phyloP scores from a whole-genome alignment of 1,284 basidiomycete species.

The Heterobasidion annosum region DNA sequence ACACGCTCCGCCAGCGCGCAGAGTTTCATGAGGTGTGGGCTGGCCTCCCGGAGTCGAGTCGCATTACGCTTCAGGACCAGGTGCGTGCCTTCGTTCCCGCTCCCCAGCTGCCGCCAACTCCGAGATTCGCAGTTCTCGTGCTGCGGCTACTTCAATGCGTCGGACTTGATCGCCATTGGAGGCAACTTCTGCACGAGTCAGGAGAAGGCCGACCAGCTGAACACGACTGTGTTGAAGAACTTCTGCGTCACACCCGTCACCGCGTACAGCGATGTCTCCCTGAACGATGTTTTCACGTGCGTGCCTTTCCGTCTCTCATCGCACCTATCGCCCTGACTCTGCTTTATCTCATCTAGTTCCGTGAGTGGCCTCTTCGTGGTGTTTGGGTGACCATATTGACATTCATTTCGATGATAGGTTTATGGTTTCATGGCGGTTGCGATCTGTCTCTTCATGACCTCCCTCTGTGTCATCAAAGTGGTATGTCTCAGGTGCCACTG shows the following conservation, averaged over 20 bases:
- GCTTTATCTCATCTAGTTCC: not conserved
- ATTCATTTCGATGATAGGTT: constrained; percentile 21
- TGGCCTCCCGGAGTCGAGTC: constrained; percentile 32
- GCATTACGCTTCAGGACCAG: constrained; percentile 62
- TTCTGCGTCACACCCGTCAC: constrained; percentile 67
- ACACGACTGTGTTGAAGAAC: constrained; percentile 30
- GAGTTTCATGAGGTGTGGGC: constrained; percentile 57
- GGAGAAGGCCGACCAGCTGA: constrained; percentile 35
- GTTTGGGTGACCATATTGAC: not conserved
- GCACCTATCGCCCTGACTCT: not conserved
- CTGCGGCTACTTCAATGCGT: constrained; percentile 74
- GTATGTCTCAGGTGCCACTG: constrained; percentile 22
- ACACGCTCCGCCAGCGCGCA: constrained; percentile 58
- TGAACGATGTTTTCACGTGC: constrained; percentile 79
- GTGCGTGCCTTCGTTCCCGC: constrained; percentile 27
- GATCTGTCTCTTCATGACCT: constrained; percentile 63
- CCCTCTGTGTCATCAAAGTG: constrained; percentile 79
- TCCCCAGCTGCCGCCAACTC: not conserved
- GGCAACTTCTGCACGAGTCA: constrained; percentile 54
- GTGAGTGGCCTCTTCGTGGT: not conserved
- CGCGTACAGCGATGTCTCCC: constrained; percentile 51
- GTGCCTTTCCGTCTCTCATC: constrained; percentile 21
- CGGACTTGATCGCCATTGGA: constrained; percentile 47
- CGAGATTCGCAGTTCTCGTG: constrained; percentile 49
- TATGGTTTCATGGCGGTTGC: constrained; percentile 83